phyloP scores from a whole-genome alignment of 371 early-diverging fungal genomes.

The Blakeslea trispora region DNA sequence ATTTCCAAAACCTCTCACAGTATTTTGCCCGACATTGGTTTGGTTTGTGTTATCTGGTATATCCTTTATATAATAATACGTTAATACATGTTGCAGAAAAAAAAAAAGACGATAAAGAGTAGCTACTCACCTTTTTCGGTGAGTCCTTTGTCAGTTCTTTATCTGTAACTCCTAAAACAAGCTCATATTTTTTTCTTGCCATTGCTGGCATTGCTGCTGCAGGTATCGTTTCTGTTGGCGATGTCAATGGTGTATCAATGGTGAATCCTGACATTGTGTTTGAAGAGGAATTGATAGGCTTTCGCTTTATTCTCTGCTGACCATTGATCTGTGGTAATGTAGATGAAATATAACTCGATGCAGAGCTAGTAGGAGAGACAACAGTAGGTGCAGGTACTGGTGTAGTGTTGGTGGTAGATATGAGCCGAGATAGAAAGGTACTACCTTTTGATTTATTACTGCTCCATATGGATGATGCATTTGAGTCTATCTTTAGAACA shows the following conservation, averaged over 20 bases:
- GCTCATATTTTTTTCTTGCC: constrained; percentile 14
- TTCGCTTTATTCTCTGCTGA: constrained; percentile 20
- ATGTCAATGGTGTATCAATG: neutral
- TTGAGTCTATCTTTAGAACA: constrained; percentile 11
- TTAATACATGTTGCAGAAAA: neutral
- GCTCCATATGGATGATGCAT: constrained; percentile 8
- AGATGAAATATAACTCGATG: constrained; percentile 1
- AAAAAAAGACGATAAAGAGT: neutral
- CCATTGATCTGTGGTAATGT: constrained; percentile 16
- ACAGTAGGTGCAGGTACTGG: neutral
- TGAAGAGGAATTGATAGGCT: constrained; percentile 5
- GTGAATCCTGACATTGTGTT: neutral
- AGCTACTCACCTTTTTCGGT: constrained; percentile 23
- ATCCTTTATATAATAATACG: neutral
- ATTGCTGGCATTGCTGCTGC: constrained; percentile 1
- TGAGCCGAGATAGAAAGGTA: constrained; percentile 17
- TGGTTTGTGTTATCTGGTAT: neutral
- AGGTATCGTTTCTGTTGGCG: neutral
- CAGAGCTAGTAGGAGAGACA: constrained; percentile 9
- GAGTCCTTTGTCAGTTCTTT: constrained; percentile 5
- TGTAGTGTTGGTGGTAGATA: neutral
- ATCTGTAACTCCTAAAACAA: constrained; percentile 13
- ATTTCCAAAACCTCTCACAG: constrained; percentile 15
- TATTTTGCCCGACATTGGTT: neutral
- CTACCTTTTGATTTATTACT: constrained; percentile 2